Base-by-base conservation (phyloP, 192 early-diverging fungal species). In the Backusella morwellensis region DNA sequence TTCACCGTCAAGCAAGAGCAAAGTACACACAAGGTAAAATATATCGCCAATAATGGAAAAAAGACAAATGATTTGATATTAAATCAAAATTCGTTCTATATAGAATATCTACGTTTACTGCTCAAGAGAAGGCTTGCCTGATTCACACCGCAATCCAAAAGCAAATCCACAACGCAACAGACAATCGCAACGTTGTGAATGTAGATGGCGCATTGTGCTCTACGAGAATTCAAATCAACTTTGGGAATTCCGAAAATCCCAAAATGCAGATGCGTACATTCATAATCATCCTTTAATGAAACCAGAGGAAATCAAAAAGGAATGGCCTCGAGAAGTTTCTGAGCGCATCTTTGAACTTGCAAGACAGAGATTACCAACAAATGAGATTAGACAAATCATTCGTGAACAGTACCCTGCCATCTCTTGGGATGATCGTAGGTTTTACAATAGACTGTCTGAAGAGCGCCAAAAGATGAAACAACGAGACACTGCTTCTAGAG, bases 21-120 rank as follows among this genome's bases (percentile, higher is more conserved):
- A n/a, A 89, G 87, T 50, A 82, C 87, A 19, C 86, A 85, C 76
- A 86, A 84, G 80, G 87, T 87, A 79, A 74, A 3, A 40, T 40
- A 0, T 11, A 32, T 32, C 2, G 32, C 32, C 67, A 8, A 50
- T 17, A 32, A n/a, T 52, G 2, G 2, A 32, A 32, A 32, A 32
- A 32, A 32, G 32, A 32, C 1, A 6, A 44, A 14, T 40, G 38
- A 38, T 38, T 40, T 9, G 38, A 40, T 8, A 23, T 32, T 36
- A 44, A 41, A 26, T 3, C 11, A 23, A 59, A 23, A 59, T 59
- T 19, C 7, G 8, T 21, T 21, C 26, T 63, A 26, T 12, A 8
- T 80, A 89, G 88, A 88, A 90, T 67, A 84, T 90, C 8, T 90
- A 90, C 50, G 71, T 90, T 42, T 90, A 90, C 40, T 90, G 88